Conservation (phyloP, 208 protist genomes). For the Crithidia brevicula region DNA sequence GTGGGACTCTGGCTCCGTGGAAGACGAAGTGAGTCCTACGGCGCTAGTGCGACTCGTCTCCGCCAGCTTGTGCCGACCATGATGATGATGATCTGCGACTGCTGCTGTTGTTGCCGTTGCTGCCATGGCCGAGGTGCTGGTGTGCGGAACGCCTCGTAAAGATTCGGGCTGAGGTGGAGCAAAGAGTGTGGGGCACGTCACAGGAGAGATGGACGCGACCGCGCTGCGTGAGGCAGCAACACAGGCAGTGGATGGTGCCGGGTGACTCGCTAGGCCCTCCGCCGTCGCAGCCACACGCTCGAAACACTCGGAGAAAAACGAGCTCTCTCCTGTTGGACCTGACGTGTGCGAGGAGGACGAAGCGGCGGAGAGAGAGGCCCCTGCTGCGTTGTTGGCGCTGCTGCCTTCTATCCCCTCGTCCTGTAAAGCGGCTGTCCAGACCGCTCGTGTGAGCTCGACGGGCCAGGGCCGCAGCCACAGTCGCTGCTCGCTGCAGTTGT, state of each 20-base stretch:
- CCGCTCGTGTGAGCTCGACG: no score
- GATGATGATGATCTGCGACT: no score
- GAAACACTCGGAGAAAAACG: neutral
- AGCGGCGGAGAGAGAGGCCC: neutral
- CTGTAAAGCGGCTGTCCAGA: no score
- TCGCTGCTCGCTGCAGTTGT: slow-evolving; percentile 24
- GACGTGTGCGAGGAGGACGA: neutral
- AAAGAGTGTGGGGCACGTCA: no score
- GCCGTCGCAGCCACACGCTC: neutral
- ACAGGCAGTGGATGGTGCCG: neutral
- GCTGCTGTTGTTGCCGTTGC: no score
- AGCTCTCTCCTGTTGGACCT: neutral
- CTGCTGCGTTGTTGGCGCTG: neutral
- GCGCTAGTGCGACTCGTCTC: slow-evolving; percentile 4
- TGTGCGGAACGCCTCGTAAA: no score
- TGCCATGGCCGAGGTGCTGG: no score
- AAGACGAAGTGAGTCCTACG: slow-evolving; percentile 11
- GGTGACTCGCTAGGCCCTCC: neutral
- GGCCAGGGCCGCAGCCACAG: slow-evolving; percentile 47
- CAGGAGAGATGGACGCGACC: no score
- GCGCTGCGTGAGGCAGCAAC: no score
- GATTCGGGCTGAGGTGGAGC: no score
- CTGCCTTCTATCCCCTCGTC: no score
- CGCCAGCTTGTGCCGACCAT: neutral
- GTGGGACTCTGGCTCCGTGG: slow-evolving; percentile 5